Base-by-base conservation (phyloP, 352 stramenopile species). In the Pythium aphanidermatum region DNA sequence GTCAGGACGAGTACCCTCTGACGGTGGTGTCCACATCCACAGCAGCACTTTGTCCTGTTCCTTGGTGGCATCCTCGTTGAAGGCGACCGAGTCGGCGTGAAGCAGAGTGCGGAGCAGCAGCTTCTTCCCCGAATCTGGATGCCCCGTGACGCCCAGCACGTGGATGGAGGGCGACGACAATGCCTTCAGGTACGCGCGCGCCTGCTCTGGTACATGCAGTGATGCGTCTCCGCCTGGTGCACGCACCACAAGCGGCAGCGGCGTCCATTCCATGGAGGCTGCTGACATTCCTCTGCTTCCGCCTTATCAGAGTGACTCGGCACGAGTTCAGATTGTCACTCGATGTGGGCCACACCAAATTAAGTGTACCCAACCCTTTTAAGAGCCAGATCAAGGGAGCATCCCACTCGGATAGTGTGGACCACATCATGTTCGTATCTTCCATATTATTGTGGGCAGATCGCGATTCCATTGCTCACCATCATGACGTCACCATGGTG, bases 61-160 rank as follows among this genome's bases (percentile, higher is more conserved):
- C 5, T 53, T 39, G 5, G 23, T 13, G 6, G 29, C 36, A 20
- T 36, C 33, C 2, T 8, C 9, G 24, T 28, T 35, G 58, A 74
- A 63, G 26, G 61, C 48, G 24, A 17, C 56, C 46, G 23, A 47
- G 9, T 51, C 50, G 14, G 67, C 46, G 26, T 58, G 45, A 6
- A 86, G 51, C 26, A 83, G 24, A 30, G 70, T 74, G 16, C 56
- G 32, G 13, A 86, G 66, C 13, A 86, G 56, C 46, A 86, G 46
- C 1, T 55, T 55, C 35, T 79, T 79, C 47, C 60, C 60, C 11
- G 65, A 68, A 40, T 44, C 49, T 46, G 44, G 49, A 7, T 63
- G 58, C 8, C 73, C 68, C 7, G 63, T 74, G 25, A 81, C 19
- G 14, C 74, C 70, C 19, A 86, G 28, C 23, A 82, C 59, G 23